Base-by-base conservation (phyloP, 768 basidiomycete genomes). In the Mycena metata region DNA sequence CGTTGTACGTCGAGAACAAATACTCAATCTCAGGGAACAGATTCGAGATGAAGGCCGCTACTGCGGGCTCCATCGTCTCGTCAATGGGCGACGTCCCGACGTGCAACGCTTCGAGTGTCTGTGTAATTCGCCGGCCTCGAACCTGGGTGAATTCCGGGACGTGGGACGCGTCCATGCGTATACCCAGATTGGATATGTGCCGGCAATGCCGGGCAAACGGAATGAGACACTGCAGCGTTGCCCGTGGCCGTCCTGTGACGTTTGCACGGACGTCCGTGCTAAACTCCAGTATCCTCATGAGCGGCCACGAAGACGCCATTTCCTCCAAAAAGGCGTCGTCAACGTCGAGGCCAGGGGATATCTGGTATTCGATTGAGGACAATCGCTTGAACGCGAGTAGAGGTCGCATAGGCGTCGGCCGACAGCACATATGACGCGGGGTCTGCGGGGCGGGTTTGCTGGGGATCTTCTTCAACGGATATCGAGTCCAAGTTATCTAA, bases 31-130 rank as follows among this genome's bases (percentile, higher is more conserved):
- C 6, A 19, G 56, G 42, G 16, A 69, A 69, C 19, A 69, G 33
- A 45, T 69, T 64, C n/a, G 67, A 69, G 5, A 69, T 19, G 51
- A 64, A 69, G 15, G 67, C 67, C 16, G 67, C 67, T 9, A 55
- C 42, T 3, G 21, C n/a, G 6, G 49, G 26, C 35, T 35, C 30
- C 33, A 26, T 23, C 7, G 2, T 12, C 1, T 36, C 6, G 15
- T 33, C 6, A 7, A 69, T 60, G 13, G 57, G 50, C 33, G 62
- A 69, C 7, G 50, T 60, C 50, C 67, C 67, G 6, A 69, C 67
- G 3, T 64, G 13, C 26, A 69, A 35, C 12, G 49, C 13, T 11
- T 60, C 16, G 10, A 69, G 57, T 7, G 4, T 6, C 19, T 54
- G 49, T 13, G 16, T 3, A 35, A 63, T 60, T 5, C 62, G 67